A percentile compares a stretch with the other conserved stretches of the same genome.
phyloP scores from a whole-genome alignment of 2,329 filamentous ascomycete species.

The Hypoxylon sp. region DNA sequence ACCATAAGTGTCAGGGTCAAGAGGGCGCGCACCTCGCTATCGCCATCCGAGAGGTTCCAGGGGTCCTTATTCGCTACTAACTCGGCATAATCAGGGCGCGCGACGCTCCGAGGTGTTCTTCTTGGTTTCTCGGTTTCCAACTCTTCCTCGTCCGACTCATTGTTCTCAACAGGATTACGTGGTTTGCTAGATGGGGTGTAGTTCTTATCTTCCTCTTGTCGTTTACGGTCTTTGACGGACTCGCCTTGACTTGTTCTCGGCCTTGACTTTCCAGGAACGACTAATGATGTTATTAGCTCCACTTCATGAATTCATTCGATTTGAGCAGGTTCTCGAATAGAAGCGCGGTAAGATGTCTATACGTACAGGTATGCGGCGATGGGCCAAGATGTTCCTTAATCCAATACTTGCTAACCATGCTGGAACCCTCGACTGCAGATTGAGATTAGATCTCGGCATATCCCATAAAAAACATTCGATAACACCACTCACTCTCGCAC shows the following conservation, averaged over 20 bases:
- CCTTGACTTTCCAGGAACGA: constrained; percentile 40
- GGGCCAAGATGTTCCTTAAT: constrained; percentile 48
- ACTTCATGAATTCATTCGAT: neutral
- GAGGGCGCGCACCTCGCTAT: constrained; percentile 42
- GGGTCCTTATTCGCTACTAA: constrained; percentile 48
- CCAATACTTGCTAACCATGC: constrained; percentile 51
- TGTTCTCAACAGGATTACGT: constrained; percentile 19
- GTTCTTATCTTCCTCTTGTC: constrained; percentile 43
- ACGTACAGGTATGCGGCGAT: constrained; percentile 50
- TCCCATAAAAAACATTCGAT: neutral
- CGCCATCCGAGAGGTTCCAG: constrained; percentile 43
- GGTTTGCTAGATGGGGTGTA: constrained; percentile 37
- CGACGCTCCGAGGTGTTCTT: constrained; percentile 44
- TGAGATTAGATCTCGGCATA: constrained; percentile 12
- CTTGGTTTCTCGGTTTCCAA: constrained; percentile 41
- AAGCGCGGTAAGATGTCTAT: neutral
- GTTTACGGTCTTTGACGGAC: constrained; percentile 21
- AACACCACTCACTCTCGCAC: constrained; percentile 44
- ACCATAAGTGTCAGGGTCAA: neutral
- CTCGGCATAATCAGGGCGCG: constrained; percentile 50
- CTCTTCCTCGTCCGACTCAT: constrained; percentile 38
- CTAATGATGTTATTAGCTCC: constrained; percentile 36
- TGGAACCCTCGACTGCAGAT: constrained; percentile 46
- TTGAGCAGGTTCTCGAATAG: neutral
- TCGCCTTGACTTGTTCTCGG: constrained; percentile 24